These are phyloP conservation scores for Tolypocladium paradoxum DNA, from an alignment of 2,329 filamentous ascomycete genomes.

Conservation along the genomic window DNA sequence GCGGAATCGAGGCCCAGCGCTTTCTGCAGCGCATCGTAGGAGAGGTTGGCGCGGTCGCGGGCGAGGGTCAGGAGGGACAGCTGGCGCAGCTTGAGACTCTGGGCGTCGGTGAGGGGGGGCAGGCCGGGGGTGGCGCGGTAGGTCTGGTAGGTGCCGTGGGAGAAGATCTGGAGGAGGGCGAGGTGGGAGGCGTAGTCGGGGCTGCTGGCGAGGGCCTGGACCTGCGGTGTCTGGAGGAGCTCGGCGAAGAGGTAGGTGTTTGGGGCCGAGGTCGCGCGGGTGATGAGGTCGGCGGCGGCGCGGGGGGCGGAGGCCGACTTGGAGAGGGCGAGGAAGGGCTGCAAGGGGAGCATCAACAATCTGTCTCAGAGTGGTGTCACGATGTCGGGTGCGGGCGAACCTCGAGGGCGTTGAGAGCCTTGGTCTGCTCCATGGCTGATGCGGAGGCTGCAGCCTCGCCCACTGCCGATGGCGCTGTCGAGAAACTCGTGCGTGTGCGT, in stretches of 20 bases:
- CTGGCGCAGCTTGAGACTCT: conserved; percentile 78
- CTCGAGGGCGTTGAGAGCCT: conserved; percentile 54
- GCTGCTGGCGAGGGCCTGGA: conserved; percentile 57
- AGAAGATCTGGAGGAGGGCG: conserved; percentile 75
- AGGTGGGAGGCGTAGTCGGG: conserved; percentile 54
- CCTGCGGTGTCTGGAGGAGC: conserved; percentile 70
- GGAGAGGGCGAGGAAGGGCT: conserved; percentile 85
- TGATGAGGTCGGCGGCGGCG: conserved; percentile 76
- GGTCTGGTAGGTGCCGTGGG: conserved; percentile 77
- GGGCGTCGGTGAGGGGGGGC: conserved; percentile 59
- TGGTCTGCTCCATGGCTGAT: conserved; percentile 59
- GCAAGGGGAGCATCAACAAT: conserved; percentile 22
- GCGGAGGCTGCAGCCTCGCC: conserved; percentile 1
- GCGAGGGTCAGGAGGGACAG: conserved; percentile 80
- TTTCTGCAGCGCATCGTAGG: conserved; percentile 57
- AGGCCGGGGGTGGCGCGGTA: conserved; percentile 49
- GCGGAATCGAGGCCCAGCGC: conserved; percentile 56
- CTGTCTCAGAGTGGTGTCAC: conserved; percentile 8
- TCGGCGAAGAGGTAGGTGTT: conserved; percentile 92
- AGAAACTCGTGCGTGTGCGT: neutral
- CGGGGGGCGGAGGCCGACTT: conserved; percentile 77
- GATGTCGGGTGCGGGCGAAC: conserved; percentile 22
- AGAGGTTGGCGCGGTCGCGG: conserved; percentile 54
- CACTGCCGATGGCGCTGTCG: neutral
- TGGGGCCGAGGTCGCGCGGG: conserved; percentile 76